Base-by-base conservation (phyloP, 2,329 filamentous ascomycete species). In the Aspergillus sp. region DNA sequence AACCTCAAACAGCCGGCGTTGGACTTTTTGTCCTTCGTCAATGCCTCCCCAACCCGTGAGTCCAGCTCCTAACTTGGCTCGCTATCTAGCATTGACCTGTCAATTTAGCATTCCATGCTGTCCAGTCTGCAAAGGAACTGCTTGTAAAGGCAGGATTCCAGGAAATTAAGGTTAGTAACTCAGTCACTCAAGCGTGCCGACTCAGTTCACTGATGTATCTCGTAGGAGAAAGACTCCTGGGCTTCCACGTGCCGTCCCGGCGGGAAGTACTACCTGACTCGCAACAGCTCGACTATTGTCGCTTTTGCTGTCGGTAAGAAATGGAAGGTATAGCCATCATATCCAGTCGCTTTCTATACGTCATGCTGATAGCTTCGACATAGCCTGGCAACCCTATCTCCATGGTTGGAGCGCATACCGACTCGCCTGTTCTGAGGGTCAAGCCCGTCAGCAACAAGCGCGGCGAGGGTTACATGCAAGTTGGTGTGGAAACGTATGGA, bases 401-500 rank as follows among this genome's bases (percentile, higher is more conserved):
- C 70, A 96, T 97, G 83, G 85, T 99, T 56, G 94, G 93, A 62
- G 92, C 94, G 36, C 93, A 99, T 74, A 97, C 94, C 53, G 94
- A 99, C 75, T 96, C 92, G 10, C 91, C 90, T 5, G 92, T 89
- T 62, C 82, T 99, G 46, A 87, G 93, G 54, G 79, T 99, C 70
- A 99, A 99, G 79, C 94, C 94, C 11, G 87, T 96, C 40, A 95
- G 90, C 67, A 96, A 93, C 76, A 94, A 93, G 76, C 82, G 83
- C 65, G 85, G 83, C 51, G 88, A 89, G 59, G 93, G 93, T 11
- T 99, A 94, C 72, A 75, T 96, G 57, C 94, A 99, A 74, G 86
- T 99, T 52, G 94, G 92, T 49, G 93, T 96, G 47, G 94, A 99
- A 79, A 93, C 90, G 1, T 99, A 99, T 67, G 94, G 94, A 49